These are phyloP conservation scores for Talaromyces rugulosus DNA, from an alignment of 2,329 filamentous ascomycete species.

Conservation along the genomic window DNA sequence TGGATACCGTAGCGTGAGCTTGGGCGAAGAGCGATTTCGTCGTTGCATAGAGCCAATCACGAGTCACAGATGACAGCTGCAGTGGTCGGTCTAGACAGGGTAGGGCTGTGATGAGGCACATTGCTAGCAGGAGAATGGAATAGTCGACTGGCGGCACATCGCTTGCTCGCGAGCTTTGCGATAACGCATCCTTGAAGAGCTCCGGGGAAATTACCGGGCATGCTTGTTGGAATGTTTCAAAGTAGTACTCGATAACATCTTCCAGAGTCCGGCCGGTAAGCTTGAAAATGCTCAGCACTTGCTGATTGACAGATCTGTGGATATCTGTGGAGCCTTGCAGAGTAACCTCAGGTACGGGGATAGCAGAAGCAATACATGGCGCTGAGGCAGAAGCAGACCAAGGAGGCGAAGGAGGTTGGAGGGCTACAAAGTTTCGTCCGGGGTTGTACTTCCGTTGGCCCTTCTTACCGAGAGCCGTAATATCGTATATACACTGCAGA, in stretches of 20 bases:
- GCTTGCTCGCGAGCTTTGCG: neutral
- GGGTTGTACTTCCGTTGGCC: slow-evolving; percentile 9
- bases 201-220: slow-evolving; percentile 6
- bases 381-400: neutral
- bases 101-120: slow-evolving; percentile 7
- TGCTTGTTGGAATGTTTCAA: slow-evolving; percentile 4
- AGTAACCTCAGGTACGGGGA: neutral
- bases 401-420: neutral
- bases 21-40: slow-evolving; percentile 11
- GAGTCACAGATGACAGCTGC: slow-evolving; percentile 1
- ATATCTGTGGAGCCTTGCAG: neutral
- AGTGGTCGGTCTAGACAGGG: neutral
- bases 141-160: neutral
- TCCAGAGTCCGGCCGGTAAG: neutral
- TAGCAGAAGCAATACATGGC: neutral
- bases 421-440: slow-evolving; percentile 8
- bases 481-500: slow-evolving; percentile 8
- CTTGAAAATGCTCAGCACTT: slow-evolving; percentile 1
- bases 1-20: slow-evolving; percentile 1
- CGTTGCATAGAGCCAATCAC: slow-evolving; percentile 6
- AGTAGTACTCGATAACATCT: slow-evolving; percentile 6
- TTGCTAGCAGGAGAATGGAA: slow-evolving; percentile 4
- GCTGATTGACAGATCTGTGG: neutral
- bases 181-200: neutral
- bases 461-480: neutral